Percentiles rank a stretch among this genome's conserved stretches.
Conservation (phyloP, 2,329 filamentous ascomycete species). For the Monilinia laxa region DNA sequence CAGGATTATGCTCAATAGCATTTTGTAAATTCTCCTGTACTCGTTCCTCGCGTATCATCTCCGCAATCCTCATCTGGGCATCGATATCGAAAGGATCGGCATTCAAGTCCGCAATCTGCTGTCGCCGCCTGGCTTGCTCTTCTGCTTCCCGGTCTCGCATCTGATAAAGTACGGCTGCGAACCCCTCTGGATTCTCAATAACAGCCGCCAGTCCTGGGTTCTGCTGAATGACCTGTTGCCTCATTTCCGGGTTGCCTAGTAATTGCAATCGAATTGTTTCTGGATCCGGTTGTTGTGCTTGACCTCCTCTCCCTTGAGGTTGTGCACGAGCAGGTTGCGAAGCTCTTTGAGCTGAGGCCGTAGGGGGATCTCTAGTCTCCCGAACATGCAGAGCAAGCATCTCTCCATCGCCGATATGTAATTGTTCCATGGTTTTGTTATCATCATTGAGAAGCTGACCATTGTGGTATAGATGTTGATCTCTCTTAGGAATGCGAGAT, state of each 20-base stretch:
- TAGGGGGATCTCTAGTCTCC: constrained; percentile 52
- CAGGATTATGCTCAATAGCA: constrained; percentile 95
- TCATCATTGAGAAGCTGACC: constrained; percentile 77
- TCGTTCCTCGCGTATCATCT: constrained; percentile 92
- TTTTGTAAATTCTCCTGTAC: constrained; percentile 96
- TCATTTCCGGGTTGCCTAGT: constrained; percentile 72
- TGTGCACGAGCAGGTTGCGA: constrained; percentile 33
- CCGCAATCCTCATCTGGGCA: constrained; percentile 87
- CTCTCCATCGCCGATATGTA: constrained; percentile 81
- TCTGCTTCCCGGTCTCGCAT: constrained; percentile 70
- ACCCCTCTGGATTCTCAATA: constrained; percentile 72
- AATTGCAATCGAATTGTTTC: constrained; percentile 83
- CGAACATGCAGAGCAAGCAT: constrained; percentile 86
- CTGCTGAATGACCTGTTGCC: constrained; percentile 67
- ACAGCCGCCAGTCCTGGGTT: constrained; percentile 76
- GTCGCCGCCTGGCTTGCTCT: constrained; percentile 73
- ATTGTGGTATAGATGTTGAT: constrained; percentile 88
- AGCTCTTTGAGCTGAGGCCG: constrained; percentile 42
- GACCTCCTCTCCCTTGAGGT: constrained; percentile 38
- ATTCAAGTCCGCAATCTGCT: constrained; percentile 81
- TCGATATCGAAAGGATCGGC: constrained; percentile 93
- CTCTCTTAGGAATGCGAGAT: constrained; percentile 65
- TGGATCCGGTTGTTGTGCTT: constrained; percentile 56
- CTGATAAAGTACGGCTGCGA: constrained; percentile 68
- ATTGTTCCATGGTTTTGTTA: constrained; percentile 75